Percentiles rank a stretch among this genome's conserved stretches.
These are phyloP conservation scores for Huntiella omanensis DNA, from an alignment of 2,329 filamentous ascomycete genomes.

Conservation along the genomic window DNA sequence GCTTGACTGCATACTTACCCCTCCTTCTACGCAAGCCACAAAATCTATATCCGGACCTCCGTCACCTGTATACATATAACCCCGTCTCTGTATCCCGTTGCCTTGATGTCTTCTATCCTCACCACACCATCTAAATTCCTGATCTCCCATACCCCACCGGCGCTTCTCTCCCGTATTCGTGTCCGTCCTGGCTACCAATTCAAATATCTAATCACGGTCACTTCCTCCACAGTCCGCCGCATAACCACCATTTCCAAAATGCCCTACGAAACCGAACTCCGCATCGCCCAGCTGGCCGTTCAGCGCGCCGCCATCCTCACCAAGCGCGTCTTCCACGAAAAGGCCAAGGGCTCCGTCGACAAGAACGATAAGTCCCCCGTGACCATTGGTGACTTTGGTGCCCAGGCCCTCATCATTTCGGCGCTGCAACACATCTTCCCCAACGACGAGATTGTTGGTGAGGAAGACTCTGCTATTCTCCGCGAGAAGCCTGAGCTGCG, in stretches of 20 bases:
- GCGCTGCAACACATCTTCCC: slow-evolving; percentile 84
- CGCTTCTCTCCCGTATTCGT: background rate
- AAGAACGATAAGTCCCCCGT: slow-evolving; percentile 95
- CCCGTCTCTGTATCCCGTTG: too few relatives aligned
- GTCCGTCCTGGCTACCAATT: too few relatives aligned
- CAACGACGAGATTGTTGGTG: slow-evolving; percentile 74
- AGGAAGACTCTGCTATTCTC: slow-evolving; percentile 77
- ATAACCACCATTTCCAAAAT: slow-evolving; percentile 18
- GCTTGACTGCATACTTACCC: too few relatives aligned
- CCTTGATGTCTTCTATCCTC: too few relatives aligned
- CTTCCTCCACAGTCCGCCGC: background rate
- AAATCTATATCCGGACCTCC: too few relatives aligned
- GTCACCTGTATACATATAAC: too few relatives aligned
- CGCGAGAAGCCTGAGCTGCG: slow-evolving; percentile 51
- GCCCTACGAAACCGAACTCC: slow-evolving; percentile 45
- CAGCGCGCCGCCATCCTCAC: slow-evolving; percentile 49
- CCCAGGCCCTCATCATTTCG: slow-evolving; percentile 86
- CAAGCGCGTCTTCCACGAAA: slow-evolving; percentile 46
- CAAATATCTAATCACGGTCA: slow-evolving; percentile 3
- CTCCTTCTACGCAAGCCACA: too few relatives aligned
- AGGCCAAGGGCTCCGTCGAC: slow-evolving; percentile 71
- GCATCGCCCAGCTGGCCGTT: slow-evolving; percentile 72
- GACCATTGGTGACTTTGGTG: slow-evolving; percentile 94
- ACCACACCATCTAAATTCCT: too few relatives aligned
- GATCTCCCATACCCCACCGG: background rate